Conservation (phyloP, 2,329 filamentous ascomycete genomes). For the Teratosphaeria epicoccoides region DNA sequence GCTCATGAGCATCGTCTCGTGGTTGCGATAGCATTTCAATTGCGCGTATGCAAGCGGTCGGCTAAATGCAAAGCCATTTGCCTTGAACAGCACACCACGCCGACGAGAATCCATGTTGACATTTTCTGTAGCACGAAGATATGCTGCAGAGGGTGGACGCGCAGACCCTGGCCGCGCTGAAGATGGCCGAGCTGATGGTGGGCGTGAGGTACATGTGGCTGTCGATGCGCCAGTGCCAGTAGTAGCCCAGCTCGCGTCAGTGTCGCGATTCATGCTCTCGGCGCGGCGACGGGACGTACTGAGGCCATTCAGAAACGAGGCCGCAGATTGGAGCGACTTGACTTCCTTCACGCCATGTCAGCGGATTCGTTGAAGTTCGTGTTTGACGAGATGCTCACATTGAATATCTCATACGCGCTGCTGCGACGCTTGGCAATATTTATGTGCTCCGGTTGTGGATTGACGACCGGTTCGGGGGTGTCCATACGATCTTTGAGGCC, state of each 20-base stretch:
- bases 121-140: conserved; percentile 13
- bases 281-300: conserved; percentile 22
- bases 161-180: conserved; percentile 5
- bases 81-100: conserved; percentile 22
- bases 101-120: conserved; percentile 18
- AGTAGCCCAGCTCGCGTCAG: conserved; percentile 2
- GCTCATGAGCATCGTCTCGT: conserved; percentile 17
- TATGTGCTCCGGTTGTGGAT: conserved; percentile 13
- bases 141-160: conserved; percentile 10
- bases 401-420: conserved; percentile 25
- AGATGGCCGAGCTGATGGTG: conserved; percentile 6
- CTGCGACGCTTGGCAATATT: conserved; percentile 19
- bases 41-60: conserved; percentile 19
- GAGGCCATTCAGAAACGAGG: conserved; percentile 25
- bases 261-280: conserved; percentile 14
- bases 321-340: conserved; percentile 23
- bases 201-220: conserved; percentile 2
- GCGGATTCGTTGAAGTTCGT: neutral
- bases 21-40: conserved; percentile 21
- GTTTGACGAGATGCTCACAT: conserved; percentile 11
- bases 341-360: conserved; percentile 17
- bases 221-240: conserved; percentile 2
- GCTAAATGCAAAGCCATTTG: conserved; percentile 23
- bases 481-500: conserved; percentile 24
- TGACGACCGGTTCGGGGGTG: conserved; percentile 15